Conservation (phyloP, 768 basidiomycete genomes). For the Mrakia frigida region DNA sequence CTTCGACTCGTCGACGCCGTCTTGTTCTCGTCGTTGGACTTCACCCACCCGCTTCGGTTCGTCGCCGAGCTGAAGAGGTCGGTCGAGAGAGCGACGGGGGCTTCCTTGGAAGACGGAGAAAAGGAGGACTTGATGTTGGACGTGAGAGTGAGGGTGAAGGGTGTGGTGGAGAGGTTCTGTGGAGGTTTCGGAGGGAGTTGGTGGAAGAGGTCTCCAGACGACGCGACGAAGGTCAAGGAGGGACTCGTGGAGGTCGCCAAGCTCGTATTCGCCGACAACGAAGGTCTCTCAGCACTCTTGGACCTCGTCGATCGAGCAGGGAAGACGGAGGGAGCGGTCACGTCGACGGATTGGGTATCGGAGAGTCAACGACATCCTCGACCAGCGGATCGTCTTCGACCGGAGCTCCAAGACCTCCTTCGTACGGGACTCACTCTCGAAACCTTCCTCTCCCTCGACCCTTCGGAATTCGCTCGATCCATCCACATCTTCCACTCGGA, state of each 20-base stretch:
- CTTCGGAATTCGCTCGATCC: slow-evolving; percentile 58
- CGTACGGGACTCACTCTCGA: slow-evolving; percentile 65
- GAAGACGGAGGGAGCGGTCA: neutral
- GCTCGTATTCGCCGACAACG: slow-evolving; percentile 4
- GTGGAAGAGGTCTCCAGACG: slow-evolving; percentile 46
- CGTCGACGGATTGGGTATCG: neutral
- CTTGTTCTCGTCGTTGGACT: slow-evolving; percentile 12
- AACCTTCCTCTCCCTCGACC: slow-evolving; percentile 60
- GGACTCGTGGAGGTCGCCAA: slow-evolving; percentile 48
- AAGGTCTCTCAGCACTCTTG: neutral
- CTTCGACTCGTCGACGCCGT: slow-evolving; percentile 10
- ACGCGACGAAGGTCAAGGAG: slow-evolving; percentile 3
- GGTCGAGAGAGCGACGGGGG: slow-evolving; percentile 46
- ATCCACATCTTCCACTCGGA: slow-evolving; percentile 56
- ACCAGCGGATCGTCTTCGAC: neutral
- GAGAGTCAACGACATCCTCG: neutral
- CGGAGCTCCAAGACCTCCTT: slow-evolving; percentile 48
- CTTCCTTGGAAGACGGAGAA: slow-evolving; percentile 54
- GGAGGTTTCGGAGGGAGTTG: slow-evolving; percentile 54
- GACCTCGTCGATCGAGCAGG: neutral
- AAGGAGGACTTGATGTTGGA: slow-evolving; percentile 46
- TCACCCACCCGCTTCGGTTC: slow-evolving; percentile 55
- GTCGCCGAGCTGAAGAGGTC: slow-evolving; percentile 57
- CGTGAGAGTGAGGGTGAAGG: slow-evolving; percentile 52
- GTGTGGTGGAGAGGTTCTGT: slow-evolving; percentile 65